phyloP scores from a whole-genome alignment of 306 rosid species.

The Sicyos edulis region DNA sequence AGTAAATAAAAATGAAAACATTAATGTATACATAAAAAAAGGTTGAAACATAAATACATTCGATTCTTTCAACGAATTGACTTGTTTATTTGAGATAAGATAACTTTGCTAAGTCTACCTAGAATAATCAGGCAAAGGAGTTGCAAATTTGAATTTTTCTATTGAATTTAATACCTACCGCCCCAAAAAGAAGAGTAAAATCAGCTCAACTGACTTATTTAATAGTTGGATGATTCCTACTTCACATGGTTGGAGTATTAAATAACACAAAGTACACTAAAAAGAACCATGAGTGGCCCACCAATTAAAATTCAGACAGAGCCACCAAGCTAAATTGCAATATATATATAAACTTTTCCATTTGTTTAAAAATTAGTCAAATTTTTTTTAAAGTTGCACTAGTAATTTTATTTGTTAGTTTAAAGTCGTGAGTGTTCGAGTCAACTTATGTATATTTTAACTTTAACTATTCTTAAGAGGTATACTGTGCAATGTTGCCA shows the following conservation, averaged over 20 bases:
- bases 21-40: not conserved
- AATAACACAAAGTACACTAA: slow-evolving; percentile 25
- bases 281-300: not conserved
- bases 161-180: not conserved
- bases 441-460: too few relatives aligned
- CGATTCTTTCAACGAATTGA: not conserved
- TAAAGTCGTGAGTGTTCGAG: too few relatives aligned
- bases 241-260: slow-evolving; percentile 7
- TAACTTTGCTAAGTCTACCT: not conserved
- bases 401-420: too few relatives aligned
- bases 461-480: too few relatives aligned
- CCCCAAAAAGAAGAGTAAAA: not conserved
- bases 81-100: not conserved
- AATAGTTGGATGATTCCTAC: slow-evolving; percentile 1
- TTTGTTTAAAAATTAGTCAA: too few relatives aligned
- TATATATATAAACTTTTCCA: too few relatives aligned
- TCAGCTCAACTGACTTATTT: slow-evolving; percentile 16
- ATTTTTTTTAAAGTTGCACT: too few relatives aligned
- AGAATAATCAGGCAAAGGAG: slow-evolving; percentile 1
- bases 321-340: not conserved
- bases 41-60: not conserved
- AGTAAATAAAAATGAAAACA: not conserved
- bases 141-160: not conserved
- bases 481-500: too few relatives aligned
- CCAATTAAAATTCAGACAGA: slow-evolving; percentile 13